phyloP scores from a whole-genome alignment of 805 yeast genomes.

The Cyberlindnera euphorbiiphila region DNA sequence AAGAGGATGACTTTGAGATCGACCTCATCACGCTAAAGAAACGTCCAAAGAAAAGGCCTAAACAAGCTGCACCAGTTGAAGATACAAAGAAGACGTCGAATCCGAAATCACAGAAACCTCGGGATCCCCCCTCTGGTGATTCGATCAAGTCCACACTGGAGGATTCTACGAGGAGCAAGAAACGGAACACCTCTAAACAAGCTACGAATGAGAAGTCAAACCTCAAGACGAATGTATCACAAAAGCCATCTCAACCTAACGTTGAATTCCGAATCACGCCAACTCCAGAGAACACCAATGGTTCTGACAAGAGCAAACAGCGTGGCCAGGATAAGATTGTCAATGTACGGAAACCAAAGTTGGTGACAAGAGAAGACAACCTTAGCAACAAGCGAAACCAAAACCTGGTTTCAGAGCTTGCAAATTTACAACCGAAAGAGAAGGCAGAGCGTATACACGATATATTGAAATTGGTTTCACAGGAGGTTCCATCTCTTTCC shows the following conservation, averaged over 20 bases:
- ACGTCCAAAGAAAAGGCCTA: slow-evolving; percentile 5
- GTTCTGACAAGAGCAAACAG: background rate
- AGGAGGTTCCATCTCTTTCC: slow-evolving; percentile 7
- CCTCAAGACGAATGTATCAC: background rate
- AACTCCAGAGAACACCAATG: background rate
- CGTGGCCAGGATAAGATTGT: slow-evolving; percentile 9
- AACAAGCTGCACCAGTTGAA: background rate
- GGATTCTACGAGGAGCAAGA: background rate
- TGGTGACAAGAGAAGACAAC: background rate
- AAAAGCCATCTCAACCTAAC: background rate
- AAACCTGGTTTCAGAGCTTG: slow-evolving; percentile 4
- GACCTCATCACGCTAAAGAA: slow-evolving; percentile 16
- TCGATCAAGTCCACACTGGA: background rate
- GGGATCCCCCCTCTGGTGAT: slow-evolving; percentile 1
- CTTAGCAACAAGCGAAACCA: background rate
- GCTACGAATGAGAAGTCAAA: no score
- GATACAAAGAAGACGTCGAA: background rate
- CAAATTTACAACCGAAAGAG: background rate
- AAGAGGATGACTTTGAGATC: slow-evolving; percentile 14
- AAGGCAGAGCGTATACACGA: slow-evolving; percentile 6
- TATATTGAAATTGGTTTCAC: slow-evolving; percentile 11
- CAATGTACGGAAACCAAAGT: slow-evolving; percentile 11
- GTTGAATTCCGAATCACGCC: slow-evolving; percentile 1
- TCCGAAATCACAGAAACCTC: no score
- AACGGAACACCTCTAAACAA: no score